Percentiles rank a stretch among this genome's conserved stretches.
Conservation (phyloP, 1,139 yeast species). For the Kurtzmaniella quercitrusa region DNA sequence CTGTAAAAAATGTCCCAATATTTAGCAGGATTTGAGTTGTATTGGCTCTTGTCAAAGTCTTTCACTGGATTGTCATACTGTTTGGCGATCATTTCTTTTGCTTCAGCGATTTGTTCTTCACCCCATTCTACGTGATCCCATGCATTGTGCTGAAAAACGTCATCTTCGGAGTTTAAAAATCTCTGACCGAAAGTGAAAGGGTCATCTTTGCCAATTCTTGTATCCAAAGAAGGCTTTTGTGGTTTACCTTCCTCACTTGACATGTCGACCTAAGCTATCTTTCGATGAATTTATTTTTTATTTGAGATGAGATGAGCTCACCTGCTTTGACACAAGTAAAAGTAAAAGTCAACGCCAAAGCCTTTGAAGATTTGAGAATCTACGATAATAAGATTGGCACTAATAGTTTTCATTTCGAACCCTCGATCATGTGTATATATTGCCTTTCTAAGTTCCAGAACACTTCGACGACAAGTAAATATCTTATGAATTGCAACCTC, state of each 20-base stretch:
- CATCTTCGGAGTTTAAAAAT: slow-evolving; percentile 62
- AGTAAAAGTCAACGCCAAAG: no score
- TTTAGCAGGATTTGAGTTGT: slow-evolving; percentile 82
- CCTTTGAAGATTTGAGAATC: no score
- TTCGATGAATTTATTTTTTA: not conserved
- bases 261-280: not conserved
- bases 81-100: slow-evolving; percentile 66
- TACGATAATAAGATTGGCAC: no score
- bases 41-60: slow-evolving; percentile 76
- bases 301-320: not conserved
- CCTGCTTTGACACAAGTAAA: no score
- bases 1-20: slow-evolving; percentile 95
- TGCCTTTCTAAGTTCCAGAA: no score
- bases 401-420: no score
- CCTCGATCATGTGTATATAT: no score
- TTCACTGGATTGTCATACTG: slow-evolving; percentile 82
- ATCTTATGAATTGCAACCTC: not conserved
- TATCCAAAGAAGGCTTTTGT: slow-evolving; percentile 35
- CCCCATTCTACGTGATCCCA: slow-evolving; percentile 99
- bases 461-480: no score
- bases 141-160: slow-evolving; percentile 91
- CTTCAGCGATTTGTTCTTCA: slow-evolving; percentile 75
- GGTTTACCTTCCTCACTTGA: not conserved
- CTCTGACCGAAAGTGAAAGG: slow-evolving; percentile 95
- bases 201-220: slow-evolving; percentile 75